phyloP scores from a whole-genome alignment of 768 basidiomycete genomes.

The Paxillus involutus region DNA sequence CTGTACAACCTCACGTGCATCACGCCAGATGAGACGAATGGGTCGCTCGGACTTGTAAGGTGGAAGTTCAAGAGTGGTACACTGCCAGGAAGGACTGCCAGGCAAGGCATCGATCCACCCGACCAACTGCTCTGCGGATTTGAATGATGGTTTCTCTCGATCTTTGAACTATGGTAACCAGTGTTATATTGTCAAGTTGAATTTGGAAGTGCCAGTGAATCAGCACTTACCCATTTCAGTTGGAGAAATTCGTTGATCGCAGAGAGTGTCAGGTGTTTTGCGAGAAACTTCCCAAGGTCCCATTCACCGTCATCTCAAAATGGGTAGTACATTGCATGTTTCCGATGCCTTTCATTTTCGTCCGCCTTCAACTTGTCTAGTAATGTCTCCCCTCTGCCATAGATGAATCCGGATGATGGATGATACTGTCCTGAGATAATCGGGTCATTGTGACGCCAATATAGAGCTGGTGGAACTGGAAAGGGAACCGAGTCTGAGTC shows the following conservation, averaged over 20 bases:
- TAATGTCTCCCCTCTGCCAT: too few relatives aligned
- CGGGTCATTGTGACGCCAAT: too few relatives aligned
- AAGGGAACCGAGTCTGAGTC: too few relatives aligned
- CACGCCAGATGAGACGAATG: constrained; percentile 23
- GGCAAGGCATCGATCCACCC: constrained; percentile 20
- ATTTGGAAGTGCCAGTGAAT: too few relatives aligned
- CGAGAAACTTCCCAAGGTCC: neutral
- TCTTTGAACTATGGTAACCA: too few relatives aligned
- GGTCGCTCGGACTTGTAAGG: constrained; percentile 15
- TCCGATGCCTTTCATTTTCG: neutral
- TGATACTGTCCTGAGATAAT: too few relatives aligned
- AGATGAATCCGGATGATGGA: too few relatives aligned
- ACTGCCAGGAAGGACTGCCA: constrained; percentile 19
- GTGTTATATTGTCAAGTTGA: too few relatives aligned
- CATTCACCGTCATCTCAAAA: neutral
- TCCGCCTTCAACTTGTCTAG: too few relatives aligned
- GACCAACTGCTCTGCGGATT: neutral
- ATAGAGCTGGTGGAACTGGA: too few relatives aligned
- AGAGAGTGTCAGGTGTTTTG: neutral
- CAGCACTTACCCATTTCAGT: too few relatives aligned
- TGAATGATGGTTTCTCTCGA: neutral
- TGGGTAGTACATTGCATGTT: neutral
- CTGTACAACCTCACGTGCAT: constrained; percentile 23
- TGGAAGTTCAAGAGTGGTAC: constrained; percentile 1
- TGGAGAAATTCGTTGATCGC: too few relatives aligned